Evolutionary conservation across 208 protist genomes (phyloP).

Genomic region (Eutreptiella sp.): DNA sequence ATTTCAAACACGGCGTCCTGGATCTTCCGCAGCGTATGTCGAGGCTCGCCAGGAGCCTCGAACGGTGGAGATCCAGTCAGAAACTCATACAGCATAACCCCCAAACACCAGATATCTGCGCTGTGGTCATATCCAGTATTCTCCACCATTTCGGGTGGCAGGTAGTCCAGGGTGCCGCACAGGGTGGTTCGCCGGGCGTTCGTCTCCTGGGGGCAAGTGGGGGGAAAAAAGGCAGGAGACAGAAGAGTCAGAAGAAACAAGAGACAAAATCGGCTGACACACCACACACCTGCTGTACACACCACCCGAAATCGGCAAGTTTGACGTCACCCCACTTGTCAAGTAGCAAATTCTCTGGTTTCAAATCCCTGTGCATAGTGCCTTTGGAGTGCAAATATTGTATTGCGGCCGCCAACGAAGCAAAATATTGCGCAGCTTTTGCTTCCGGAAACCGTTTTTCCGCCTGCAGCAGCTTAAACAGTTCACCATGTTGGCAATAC

Average conservation of each 20-base stretch:
- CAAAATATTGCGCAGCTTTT: conserved; percentile 27
- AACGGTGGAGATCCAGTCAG: conserved; percentile 57
- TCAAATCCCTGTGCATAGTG: conserved; percentile 77
- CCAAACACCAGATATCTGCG: conserved; percentile 61
- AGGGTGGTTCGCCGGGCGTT: conserved; percentile 65
- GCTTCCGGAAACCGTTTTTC: conserved; percentile 38
- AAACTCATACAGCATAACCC: conserved; percentile 72
- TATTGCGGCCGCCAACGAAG: conserved; percentile 49
- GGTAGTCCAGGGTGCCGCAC: conserved; percentile 97
- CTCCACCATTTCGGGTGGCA: conserved; percentile 95
- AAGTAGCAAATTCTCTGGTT: conserved; percentile 77
- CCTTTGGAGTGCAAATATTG: conserved; percentile 58
- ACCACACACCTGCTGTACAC: no score
- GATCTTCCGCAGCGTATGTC: conserved; percentile 35
- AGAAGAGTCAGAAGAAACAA: no score
- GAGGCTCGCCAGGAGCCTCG: conserved; percentile 21
- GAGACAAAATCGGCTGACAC: no score
- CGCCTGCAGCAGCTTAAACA: conserved; percentile 75
- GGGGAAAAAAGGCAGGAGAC: no score
- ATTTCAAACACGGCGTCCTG: conserved; percentile 22
- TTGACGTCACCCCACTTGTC: conserved; percentile 75
- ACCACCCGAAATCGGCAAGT: conserved; percentile 98
- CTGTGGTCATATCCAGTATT: conserved; percentile 28
- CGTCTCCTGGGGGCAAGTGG: conserved; percentile 46
- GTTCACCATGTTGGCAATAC: conserved; percentile 82